Base-by-base conservation (phyloP, 2,329 filamentous ascomycete genomes). In the Aureobasidium leucospermi region DNA sequence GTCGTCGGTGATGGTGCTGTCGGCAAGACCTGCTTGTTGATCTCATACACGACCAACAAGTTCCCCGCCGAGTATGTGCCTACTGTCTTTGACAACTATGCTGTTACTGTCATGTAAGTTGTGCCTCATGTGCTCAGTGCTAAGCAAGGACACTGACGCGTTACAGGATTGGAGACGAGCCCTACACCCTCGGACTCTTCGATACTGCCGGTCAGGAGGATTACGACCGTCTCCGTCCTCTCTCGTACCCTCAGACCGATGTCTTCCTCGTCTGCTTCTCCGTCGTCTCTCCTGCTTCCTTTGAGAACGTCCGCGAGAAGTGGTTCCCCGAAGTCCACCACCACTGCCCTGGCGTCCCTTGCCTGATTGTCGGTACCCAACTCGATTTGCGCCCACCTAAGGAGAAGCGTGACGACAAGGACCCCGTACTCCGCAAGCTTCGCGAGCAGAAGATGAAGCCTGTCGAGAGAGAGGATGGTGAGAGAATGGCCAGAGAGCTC, bases 51-150 rank as follows among this genome's bases (percentile, higher is more conserved):
- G 65, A 99, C 94, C 65, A 99, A 99, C 83, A 97, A 97, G 72
- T 99, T 99, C 76, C 94, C 94, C 38, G 96, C 92, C 70, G 94
- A 99, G 92, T 99, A 99, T 76, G 94, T 99, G 61, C 94, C 94
- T 56, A 99, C 94, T 32, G 94, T 99, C 65, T 99, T 99, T 76
- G 94, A 99, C 77, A 99, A 99, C 79, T 99, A 99, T 83, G 94
- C 94, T 61, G 94, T 99, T 74, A 99, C 94, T 66, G 94, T 99
- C 67, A 99, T 99, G 94, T 96, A 83, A 86, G 91, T 87, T 15
- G 28, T 29, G 23, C 23, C 34, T 31, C 10, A 13, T 34, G 11
- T 16, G 10, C 1, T n/a, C 3, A 16, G 28, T 28, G 13, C 19
- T 34, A 3, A 29, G 8, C n/a, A 16, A 3, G 16, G 2, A 9